These are phyloP conservation scores for Candida khao-thaluensis DNA, from an alignment of 805 yeast genomes.

Conservation along the genomic window DNA sequence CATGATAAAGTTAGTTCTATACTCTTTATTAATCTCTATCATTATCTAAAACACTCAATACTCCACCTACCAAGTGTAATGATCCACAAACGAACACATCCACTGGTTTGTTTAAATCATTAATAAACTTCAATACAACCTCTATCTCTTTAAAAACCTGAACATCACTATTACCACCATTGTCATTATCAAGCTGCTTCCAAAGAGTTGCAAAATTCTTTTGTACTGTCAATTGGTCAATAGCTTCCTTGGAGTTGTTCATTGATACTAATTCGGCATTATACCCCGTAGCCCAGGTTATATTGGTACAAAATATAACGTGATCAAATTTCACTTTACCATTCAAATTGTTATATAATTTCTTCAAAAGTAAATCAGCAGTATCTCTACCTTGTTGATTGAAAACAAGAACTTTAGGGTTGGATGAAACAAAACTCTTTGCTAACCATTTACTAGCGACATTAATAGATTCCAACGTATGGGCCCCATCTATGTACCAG, in stretches of 20 bases:
- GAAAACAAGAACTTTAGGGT: conserved; percentile 59
- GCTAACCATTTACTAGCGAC: conserved; percentile 84
- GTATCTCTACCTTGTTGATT: conserved; percentile 92
- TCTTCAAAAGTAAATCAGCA: conserved; percentile 59
- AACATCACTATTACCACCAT: conserved; percentile 26
- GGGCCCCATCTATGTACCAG: conserved; percentile 97
- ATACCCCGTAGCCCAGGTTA: conserved; percentile 89
- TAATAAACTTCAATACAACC: conserved; percentile 56
- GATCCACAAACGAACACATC: conserved; percentile 95
- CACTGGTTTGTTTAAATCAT: conserved; percentile 9
- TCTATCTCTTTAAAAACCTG: conserved; percentile 75
- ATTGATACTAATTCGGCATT: conserved; percentile 81
- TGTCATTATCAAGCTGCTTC: conserved; percentile 42
- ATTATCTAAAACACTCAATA: conserved; percentile 76
- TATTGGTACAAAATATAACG: conserved; percentile 84
- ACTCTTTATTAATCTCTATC: conserved; percentile 25
- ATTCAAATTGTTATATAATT: conserved; percentile 44
- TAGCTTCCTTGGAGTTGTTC: conserved; percentile 75
- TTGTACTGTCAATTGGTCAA: conserved; percentile 81
- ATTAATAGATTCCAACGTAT: conserved; percentile 80
- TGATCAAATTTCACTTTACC: conserved; percentile 58
- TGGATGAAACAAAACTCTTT: conserved; percentile 9
- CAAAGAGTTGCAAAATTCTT: conserved; percentile 70
- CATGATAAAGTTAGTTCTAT: too few relatives aligned
- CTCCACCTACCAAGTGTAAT: conserved; percentile 90